Evolutionary conservation across 768 basidiomycete species (phyloP).

Genomic region (Lactarius quietus): DNA sequence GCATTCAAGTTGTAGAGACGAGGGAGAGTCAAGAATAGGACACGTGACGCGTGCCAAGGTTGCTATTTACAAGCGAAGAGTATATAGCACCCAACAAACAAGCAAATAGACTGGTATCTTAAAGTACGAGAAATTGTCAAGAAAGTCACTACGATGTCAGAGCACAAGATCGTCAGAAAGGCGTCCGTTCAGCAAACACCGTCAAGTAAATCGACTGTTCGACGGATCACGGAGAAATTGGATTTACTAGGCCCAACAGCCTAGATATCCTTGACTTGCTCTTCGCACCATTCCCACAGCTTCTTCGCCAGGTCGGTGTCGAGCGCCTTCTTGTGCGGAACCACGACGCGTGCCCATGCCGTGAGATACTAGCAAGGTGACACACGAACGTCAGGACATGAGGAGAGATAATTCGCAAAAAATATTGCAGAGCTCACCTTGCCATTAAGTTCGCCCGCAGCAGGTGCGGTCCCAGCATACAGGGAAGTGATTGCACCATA

Average conservation of each 20-base stretch:
- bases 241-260: not conserved
- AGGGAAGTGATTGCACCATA: conserved; percentile 21
- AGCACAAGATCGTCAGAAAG: not conserved
- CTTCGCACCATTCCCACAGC: conserved; percentile 31
- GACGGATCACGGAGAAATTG: not conserved
- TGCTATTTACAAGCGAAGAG: too few relatives aligned
- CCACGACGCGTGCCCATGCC: conserved; percentile 18
- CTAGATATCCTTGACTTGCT: conserved; percentile 17
- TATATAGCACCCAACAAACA: too few relatives aligned
- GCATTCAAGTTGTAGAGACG: not conserved
- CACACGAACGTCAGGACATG: not conserved
- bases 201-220: not conserved
- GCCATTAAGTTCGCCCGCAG: conserved; percentile 11
- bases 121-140: too few relatives aligned
- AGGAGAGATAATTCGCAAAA: not conserved
- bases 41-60: too few relatives aligned
- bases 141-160: too few relatives aligned
- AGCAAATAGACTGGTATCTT: too few relatives aligned
- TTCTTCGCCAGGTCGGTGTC: conserved; percentile 19
- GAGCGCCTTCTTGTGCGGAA: conserved; percentile 11
- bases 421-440: not conserved
- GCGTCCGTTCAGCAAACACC: not conserved
- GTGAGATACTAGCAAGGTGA: conserved; percentile 17
- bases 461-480: conserved; percentile 22
- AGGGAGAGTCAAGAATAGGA: not conserved